Base-by-base conservation (phyloP, 2,329 filamentous ascomycete species). In the Davidsoniella neocaledoniae region DNA sequence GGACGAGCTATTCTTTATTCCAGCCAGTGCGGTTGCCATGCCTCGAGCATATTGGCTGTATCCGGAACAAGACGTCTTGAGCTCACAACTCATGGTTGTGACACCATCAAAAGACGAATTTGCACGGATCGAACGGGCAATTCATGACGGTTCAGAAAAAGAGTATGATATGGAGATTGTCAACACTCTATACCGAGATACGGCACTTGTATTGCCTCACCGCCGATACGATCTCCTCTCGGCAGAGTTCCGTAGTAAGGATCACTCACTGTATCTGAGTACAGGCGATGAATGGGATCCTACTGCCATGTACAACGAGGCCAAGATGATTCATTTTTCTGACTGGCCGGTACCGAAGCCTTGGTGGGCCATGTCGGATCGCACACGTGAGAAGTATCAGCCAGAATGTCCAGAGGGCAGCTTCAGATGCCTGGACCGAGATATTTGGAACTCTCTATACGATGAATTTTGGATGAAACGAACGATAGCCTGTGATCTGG, bases 1-100 rank as follows among this genome's bases (percentile, higher is more conserved):
- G 68, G 82, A 86, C 56, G 79, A 85, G 49, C 68, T 86, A 0
- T 86, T 86, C 63, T 70, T 81, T 21, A 66, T 82, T 1, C 81
- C 81, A 0, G 60, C 65, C 1, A 69, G 72, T 1, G 66, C 73
- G 1, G 70, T 81, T 4, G 79, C 80, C 2, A 79, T 85, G 73
- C 79, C 81, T 1, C 73, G 77, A 26, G 82, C 81, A 5, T 85
- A 86, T 61, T 86, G 81, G 81, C 66, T 77, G 2, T 67, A 73
- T 4, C 73, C 73, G 0, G 65, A 69, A 0, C 66, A 65, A 6
- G 67, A 68, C 55, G 67, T 69, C 2, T 66, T 85, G 9, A 76
- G 77, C 0, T 77, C 76, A 2, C 69, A 79, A 44, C 58, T 83
- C 37, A 70, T 82, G 59, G 69, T 84, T 4, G 63, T 83, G 29